Base-by-base conservation (phyloP, 1,139 yeast species). In the Blastobotrys niveus region DNA sequence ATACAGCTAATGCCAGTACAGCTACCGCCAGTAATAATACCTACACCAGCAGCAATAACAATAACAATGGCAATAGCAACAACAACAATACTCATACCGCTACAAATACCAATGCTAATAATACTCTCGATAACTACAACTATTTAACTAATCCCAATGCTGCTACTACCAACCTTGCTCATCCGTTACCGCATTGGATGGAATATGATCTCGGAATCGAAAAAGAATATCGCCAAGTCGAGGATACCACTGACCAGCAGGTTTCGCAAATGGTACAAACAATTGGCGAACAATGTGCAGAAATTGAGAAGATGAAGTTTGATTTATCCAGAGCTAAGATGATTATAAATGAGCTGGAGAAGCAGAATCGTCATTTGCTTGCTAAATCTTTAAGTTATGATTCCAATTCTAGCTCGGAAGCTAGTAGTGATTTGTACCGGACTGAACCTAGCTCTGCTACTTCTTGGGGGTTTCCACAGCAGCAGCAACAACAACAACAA, bases 151-250 rank as follows among this genome's bases (percentile, higher is more conserved):
- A 30, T 3, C 15, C 5, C 5, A 21, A 15, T 35, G 18, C 6
- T 30, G 18, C 6, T 30, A 30, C 3, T 30, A 12, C 18, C 18
- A 30, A 30, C 18, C 5, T n/a, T n/a, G n/a, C n/a, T n/a, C 3
- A 27, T 27, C 17, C 4, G 15, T 6, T 39, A 17, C 48, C 48
- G 5, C 38, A 32, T 15, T 46, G 48, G 48, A 32, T 46, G 42
- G 46, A 42, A 22, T 12, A 32, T 5, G 46, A 46, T 25, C 32
- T 45, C 34, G 48, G 30, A 12, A 15, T 45, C 3, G 39, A 36
- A 4, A 22, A 22, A n/a, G 4, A 9, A 2, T 3, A 27, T 3
- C 3, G n/a, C 24, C 18, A 27, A 8, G 5, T 19, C 17, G 40
- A 27, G 5, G 31, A 22, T 18, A 19, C 38, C 17, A 34, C 43